Conservation (phyloP, 345 rosid genomes). For the Eucalyptus curtisii region DNA sequence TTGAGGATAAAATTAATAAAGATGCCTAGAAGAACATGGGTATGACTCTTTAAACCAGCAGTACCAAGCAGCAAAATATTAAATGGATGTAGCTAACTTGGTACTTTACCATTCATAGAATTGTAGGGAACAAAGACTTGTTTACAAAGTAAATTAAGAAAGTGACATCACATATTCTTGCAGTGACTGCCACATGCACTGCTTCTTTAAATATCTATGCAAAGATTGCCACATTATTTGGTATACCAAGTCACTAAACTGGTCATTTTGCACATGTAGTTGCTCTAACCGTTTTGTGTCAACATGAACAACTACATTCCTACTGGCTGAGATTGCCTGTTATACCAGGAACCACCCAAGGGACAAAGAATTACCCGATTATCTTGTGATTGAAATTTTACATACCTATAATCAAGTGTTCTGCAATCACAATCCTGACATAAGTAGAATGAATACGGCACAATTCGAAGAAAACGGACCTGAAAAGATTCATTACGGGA, state of each 20-base stretch:
- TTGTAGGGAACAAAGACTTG: background rate
- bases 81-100: background rate
- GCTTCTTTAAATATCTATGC: background rate
- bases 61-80: background rate
- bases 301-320: background rate
- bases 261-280: background rate
- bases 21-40: background rate
- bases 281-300: background rate
- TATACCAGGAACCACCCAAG: background rate
- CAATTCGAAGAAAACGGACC: constrained; percentile 86
- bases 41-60: background rate
- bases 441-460: constrained; percentile 87
- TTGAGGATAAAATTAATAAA: background rate
- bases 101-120: background rate
- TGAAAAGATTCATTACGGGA: constrained; percentile 16
- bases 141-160: background rate
- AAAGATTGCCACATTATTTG: background rate
- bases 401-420: constrained; percentile 80
- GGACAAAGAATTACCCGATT: background rate
- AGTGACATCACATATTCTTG: background rate
- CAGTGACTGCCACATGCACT: background rate
- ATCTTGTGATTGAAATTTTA: background rate
- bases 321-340: background rate
- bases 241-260: background rate
- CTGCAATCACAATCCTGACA: constrained; percentile 94